A percentile compares a stretch with the other conserved stretches of the same genome.
These are phyloP conservation scores for Letharia lupina DNA, from an alignment of 495 filamentous ascomycete species.

Conservation along the genomic window DNA sequence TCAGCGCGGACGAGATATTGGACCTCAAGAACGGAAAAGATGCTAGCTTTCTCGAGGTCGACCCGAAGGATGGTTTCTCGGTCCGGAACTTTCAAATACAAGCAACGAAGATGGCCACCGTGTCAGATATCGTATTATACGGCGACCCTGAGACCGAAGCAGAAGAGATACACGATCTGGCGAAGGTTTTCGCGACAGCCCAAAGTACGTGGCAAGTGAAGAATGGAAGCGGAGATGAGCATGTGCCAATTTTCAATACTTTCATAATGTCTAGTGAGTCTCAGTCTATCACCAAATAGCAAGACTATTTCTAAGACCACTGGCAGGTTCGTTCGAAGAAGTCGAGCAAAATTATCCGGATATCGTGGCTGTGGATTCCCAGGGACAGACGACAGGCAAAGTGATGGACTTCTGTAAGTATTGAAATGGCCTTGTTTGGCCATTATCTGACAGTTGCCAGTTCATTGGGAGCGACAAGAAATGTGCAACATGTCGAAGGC, in stretches of 20 bases:
- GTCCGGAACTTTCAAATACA: slow-evolving; percentile 97
- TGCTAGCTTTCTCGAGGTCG: slow-evolving; percentile 44
- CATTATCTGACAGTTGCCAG: slow-evolving; percentile 25
- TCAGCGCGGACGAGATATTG: slow-evolving; percentile 72
- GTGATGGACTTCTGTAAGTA: slow-evolving; percentile 79
- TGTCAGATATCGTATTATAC: slow-evolving; percentile 90
- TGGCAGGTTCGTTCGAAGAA: slow-evolving; percentile 53
- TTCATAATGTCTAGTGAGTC: slow-evolving; percentile 63
- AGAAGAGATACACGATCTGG: slow-evolving; percentile 54
- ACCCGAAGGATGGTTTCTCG: slow-evolving; percentile 77
- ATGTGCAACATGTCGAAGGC: slow-evolving; percentile 91
- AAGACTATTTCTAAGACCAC: slow-evolving; percentile 7
- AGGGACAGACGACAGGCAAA: slow-evolving; percentile 62
- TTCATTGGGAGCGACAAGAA: slow-evolving; percentile 78
- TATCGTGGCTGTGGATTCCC: slow-evolving; percentile 66
- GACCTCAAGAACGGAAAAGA: slow-evolving; percentile 29
- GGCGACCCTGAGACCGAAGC: slow-evolving; percentile 52
- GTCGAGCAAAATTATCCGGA: slow-evolving; percentile 64
- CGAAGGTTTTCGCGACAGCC: slow-evolving; percentile 62
- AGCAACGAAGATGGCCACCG: slow-evolving; percentile 74
- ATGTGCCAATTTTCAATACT: slow-evolving; percentile 66
- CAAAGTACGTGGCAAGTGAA: slow-evolving; percentile 65
- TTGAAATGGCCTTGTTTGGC: background rate
- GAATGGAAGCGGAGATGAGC: slow-evolving; percentile 45
- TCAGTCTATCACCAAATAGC: background rate